Conservation (phyloP, 2,329 filamentous ascomycete genomes). For the Spiromastix sp. region DNA sequence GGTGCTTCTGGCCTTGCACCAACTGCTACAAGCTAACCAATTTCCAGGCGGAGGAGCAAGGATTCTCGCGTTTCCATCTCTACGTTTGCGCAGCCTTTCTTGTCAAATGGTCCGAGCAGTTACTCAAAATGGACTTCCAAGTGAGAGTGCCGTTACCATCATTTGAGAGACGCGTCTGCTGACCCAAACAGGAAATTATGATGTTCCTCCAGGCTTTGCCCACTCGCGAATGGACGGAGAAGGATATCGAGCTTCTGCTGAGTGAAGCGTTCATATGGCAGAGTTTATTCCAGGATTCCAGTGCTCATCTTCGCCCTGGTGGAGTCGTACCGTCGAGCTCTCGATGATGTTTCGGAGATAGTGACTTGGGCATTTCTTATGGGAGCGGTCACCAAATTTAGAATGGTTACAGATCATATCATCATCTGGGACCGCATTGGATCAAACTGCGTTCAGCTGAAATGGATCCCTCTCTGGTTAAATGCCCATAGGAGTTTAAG, state of each 20-base stretch:
- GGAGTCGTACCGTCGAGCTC: constrained; percentile 24
- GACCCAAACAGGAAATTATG: constrained; percentile 70
- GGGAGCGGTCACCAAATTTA: neutral
- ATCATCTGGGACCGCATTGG: too few relatives aligned
- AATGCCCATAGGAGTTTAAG: constrained; percentile 71
- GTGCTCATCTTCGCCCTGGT: constrained; percentile 60
- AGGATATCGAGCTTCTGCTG: constrained; percentile 89
- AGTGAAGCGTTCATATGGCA: constrained; percentile 99
- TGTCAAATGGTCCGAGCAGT: constrained; percentile 94
- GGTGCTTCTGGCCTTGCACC: constrained; percentile 30
- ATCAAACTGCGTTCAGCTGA: constrained; percentile 44
- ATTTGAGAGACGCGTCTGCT: neutral
- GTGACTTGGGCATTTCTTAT: neutral
- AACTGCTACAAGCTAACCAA: constrained; percentile 10
- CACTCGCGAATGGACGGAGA: constrained; percentile 90
- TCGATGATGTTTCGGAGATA: too few relatives aligned
- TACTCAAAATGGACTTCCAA: constrained; percentile 91
- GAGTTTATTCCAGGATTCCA: constrained; percentile 87
- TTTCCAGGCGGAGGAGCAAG: constrained; percentile 84
- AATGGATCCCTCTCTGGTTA: constrained; percentile 89
- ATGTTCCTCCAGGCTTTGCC: constrained; percentile 97
- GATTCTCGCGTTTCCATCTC: constrained; percentile 95
- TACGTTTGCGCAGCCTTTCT: constrained; percentile 97
- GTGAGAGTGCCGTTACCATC: constrained; percentile 20
- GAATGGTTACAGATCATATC: neutral